Evolutionary conservation across 306 rosid genomes (phyloP).

Genomic region (Cicer pinnatifidum): DNA sequence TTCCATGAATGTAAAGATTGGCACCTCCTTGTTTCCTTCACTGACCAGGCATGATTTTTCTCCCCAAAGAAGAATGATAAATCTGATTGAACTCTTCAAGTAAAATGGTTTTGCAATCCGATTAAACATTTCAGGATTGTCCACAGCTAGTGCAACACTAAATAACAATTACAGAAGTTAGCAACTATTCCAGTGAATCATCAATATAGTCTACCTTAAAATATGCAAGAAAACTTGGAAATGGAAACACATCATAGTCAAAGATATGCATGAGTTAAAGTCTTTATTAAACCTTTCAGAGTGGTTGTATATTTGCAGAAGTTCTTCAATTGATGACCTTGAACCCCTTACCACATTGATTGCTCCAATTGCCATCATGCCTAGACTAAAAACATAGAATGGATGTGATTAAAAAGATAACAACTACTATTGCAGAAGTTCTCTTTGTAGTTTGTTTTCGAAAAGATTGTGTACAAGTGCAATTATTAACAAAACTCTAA

Average conservation of each 20-base stretch:
- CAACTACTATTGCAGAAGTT: slow-evolving; percentile 12
- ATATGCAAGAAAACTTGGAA: slow-evolving; percentile 11
- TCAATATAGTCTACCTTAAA: slow-evolving; percentile 36
- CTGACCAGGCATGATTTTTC: slow-evolving; percentile 65
- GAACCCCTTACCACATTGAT: slow-evolving; percentile 95
- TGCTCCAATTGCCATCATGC: slow-evolving; percentile 94
- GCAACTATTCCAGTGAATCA: slow-evolving; percentile 11
- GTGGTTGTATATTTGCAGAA: slow-evolving; percentile 79
- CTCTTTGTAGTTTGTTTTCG: neutral
- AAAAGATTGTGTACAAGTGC: slow-evolving; percentile 19
- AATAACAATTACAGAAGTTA: slow-evolving; percentile 41
- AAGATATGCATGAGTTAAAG: neutral
- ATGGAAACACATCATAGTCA: slow-evolving; percentile 1
- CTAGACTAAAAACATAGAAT: slow-evolving; percentile 55
- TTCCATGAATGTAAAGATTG: slow-evolving; percentile 68
- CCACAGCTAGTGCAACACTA: slow-evolving; percentile 89
- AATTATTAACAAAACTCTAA: slow-evolving; percentile 26
- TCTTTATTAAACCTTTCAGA: slow-evolving; percentile 70
- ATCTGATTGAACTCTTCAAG: slow-evolving; percentile 65
- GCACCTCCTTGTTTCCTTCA: slow-evolving; percentile 51
- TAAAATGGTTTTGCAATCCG: slow-evolving; percentile 63
- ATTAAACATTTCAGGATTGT: slow-evolving; percentile 79
- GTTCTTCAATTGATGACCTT: slow-evolving; percentile 84
- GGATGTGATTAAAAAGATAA: slow-evolving; percentile 36
- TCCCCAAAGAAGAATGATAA: slow-evolving; percentile 92